These are phyloP conservation scores for Cylindricascospora bacillispora DNA, from an alignment of 1,139 yeast species.

Conservation along the genomic window DNA sequence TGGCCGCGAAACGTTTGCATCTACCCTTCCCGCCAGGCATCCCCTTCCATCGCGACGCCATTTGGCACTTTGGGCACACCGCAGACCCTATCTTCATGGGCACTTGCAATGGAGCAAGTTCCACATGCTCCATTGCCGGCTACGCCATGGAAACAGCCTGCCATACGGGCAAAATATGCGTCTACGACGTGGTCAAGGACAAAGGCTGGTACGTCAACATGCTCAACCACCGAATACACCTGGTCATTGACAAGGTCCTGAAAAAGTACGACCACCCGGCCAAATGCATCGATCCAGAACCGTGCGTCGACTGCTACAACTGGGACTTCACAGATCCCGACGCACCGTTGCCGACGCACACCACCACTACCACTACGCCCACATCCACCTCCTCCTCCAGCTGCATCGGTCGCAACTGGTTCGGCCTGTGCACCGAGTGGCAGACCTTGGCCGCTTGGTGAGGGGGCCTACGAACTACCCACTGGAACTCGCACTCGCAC, in stretches of 20 bases:
- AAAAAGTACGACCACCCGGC: slow-evolving; percentile 68
- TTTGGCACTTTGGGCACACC: slow-evolving; percentile 94
- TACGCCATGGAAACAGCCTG: slow-evolving; percentile 97
- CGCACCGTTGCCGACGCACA: slow-evolving; percentile 26
- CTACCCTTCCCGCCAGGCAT: slow-evolving; percentile 89
- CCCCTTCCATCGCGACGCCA: slow-evolving; percentile 64
- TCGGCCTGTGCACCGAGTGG: slow-evolving; percentile 25
- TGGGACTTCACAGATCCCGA: slow-evolving; percentile 47
- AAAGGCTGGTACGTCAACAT: slow-evolving; percentile 86
- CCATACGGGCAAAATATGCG: slow-evolving; percentile 81
- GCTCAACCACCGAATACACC: slow-evolving; percentile 80
- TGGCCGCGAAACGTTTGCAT: slow-evolving; percentile 75
- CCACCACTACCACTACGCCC: slow-evolving; percentile 10
- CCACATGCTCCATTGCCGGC: slow-evolving; percentile 83
- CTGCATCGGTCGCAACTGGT: slow-evolving; percentile 27
- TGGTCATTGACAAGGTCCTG: slow-evolving; percentile 77
- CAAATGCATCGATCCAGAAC: slow-evolving; percentile 57
- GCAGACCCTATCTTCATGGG: slow-evolving; percentile 98
- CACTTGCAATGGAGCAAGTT: slow-evolving; percentile 88
- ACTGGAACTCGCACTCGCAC: too few species aligned
- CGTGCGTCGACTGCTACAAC: slow-evolving; percentile 79
- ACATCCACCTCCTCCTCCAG: slow-evolving; percentile 14
- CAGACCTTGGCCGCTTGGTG: too few species aligned
- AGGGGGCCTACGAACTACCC: too few species aligned
- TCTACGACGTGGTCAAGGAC: slow-evolving; percentile 82